phyloP scores from a whole-genome alignment of 495 filamentous ascomycete species.

The Podospora appendiculata region DNA sequence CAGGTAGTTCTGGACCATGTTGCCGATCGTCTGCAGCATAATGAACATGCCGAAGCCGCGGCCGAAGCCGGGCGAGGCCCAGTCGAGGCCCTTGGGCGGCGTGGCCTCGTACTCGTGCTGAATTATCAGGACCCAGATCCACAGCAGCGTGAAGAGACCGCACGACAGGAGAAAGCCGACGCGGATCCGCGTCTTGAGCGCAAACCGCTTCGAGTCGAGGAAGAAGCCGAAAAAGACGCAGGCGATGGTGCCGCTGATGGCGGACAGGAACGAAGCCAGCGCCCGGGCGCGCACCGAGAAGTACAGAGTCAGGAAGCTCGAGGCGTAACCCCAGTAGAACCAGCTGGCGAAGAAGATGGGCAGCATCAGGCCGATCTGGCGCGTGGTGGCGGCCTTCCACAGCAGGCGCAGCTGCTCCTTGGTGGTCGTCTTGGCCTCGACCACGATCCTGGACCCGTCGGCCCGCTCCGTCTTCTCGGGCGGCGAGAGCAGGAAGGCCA shows the following conservation, averaged over 20 bases:
- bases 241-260: conserved; percentile 47
- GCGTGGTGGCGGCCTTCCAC: conserved; percentile 26
- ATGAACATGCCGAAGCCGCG: conserved; percentile 50
- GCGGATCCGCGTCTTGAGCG: conserved; percentile 41
- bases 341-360: conserved; percentile 44
- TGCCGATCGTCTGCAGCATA: conserved; percentile 45
- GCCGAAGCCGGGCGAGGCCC: conserved; percentile 48
- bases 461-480: conserved; percentile 49
- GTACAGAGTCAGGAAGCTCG: conserved; percentile 52
- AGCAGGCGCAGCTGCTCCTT: conserved; percentile 31
- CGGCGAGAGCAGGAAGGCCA: conserved; percentile 44
- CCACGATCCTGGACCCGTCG: conserved; percentile 45
- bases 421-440: conserved; percentile 44
- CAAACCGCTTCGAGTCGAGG: conserved; percentile 41
- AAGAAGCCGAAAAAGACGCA: conserved; percentile 51
- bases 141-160: conserved; percentile 48
- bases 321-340: conserved; percentile 54
- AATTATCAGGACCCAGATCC: conserved; percentile 54
- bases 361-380: no score
- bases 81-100: conserved; percentile 46
- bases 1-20: conserved; percentile 54
- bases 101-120: conserved; percentile 43
- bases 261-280: conserved; percentile 53
- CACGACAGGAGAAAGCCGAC: conserved; percentile 34
- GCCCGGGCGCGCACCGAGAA: conserved; percentile 56